phyloP scores from a whole-genome alignment of 805 yeast genomes.

The Kuraishia floccosa region DNA sequence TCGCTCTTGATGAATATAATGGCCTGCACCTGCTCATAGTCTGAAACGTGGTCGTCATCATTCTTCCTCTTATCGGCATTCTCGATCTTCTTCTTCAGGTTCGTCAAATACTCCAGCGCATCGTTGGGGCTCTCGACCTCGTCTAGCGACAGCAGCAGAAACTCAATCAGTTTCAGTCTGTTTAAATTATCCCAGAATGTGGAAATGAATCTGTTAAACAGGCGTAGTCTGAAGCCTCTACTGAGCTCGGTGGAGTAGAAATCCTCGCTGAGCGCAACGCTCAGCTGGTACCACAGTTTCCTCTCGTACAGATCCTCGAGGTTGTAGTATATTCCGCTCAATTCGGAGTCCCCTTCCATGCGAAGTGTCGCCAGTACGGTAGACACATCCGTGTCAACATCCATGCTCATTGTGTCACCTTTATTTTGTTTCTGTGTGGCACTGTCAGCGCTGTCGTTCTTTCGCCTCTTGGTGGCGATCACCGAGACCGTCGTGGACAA shows the following conservation, averaged over 20 bases:
- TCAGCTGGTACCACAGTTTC: slow-evolving; percentile 91
- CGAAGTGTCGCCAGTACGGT: slow-evolving; percentile 44
- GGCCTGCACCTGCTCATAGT: slow-evolving; percentile 33
- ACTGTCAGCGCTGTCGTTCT: too few species aligned
- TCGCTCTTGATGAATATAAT: slow-evolving; percentile 52
- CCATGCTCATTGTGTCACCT: slow-evolving; percentile 2
- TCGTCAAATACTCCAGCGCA: slow-evolving; percentile 35
- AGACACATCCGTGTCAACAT: slow-evolving; percentile 17
- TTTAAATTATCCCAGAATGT: slow-evolving; percentile 63
- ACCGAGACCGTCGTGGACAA: too few species aligned
- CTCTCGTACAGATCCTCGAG: slow-evolving; percentile 82
- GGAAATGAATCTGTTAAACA: slow-evolving; percentile 62
- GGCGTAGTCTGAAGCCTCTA: slow-evolving; percentile 42
- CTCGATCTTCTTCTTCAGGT: slow-evolving; percentile 32
- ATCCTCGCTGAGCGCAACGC: slow-evolving; percentile 44
- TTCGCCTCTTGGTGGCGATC: too few species aligned
- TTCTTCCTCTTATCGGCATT: slow-evolving; percentile 19
- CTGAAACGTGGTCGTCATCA: slow-evolving; percentile 18
- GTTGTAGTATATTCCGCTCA: slow-evolving; percentile 45
- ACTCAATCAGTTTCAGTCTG: slow-evolving; percentile 67
- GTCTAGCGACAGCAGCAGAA: slow-evolving; percentile 46
- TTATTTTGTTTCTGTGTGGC: too few species aligned
- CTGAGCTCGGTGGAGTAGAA: slow-evolving; percentile 49
- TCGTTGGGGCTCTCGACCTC: slow-evolving; percentile 30
- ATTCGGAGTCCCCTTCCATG: slow-evolving; percentile 45